These are phyloP conservation scores for Kwoniella sp. DNA, from an alignment of 768 basidiomycete genomes.

Conservation along the genomic window DNA sequence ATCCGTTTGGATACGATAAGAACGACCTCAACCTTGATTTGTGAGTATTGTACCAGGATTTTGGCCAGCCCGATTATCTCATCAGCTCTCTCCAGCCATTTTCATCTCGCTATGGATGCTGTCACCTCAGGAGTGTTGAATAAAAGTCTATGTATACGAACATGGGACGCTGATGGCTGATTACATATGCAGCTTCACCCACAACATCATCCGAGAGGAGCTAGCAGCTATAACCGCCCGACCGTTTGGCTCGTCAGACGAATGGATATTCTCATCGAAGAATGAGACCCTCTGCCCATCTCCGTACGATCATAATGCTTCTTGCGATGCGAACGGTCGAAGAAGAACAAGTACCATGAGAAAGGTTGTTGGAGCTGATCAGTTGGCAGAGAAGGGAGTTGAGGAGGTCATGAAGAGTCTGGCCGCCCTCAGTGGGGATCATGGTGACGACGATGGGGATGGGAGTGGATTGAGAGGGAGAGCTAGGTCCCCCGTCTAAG, in stretches of 20 bases:
- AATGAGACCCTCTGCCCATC: slow-evolving; percentile 27
- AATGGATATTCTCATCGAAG: slow-evolving; percentile 46
- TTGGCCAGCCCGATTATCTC: too few species aligned
- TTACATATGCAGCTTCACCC: slow-evolving; percentile 50
- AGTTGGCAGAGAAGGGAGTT: slow-evolving; percentile 19
- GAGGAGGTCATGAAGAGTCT: slow-evolving; percentile 12
- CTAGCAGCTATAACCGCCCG: slow-evolving; percentile 50
- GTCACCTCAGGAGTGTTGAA: too few species aligned
- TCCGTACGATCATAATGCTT: neutral
- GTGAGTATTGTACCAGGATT: slow-evolving; percentile 6
- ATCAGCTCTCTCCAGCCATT: too few species aligned
- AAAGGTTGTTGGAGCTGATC: slow-evolving; percentile 7
- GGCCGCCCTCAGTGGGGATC: neutral
- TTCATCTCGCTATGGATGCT: too few species aligned
- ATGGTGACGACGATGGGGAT: neutral
- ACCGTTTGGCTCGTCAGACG: slow-evolving; percentile 40
- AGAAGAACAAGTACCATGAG: neutral
- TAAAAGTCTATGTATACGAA: too few species aligned
- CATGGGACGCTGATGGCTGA: too few species aligned
- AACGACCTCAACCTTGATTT: slow-evolving; percentile 49
- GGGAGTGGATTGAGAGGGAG: slow-evolving; percentile 8
- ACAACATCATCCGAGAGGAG: slow-evolving; percentile 52
- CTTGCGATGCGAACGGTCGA: neutral
- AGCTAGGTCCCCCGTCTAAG: slow-evolving; percentile 11
- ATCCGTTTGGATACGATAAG: slow-evolving; percentile 55